Evolutionary conservation across 257 asterid species (phyloP).

Genomic region (Capsicum baccatum): DNA sequence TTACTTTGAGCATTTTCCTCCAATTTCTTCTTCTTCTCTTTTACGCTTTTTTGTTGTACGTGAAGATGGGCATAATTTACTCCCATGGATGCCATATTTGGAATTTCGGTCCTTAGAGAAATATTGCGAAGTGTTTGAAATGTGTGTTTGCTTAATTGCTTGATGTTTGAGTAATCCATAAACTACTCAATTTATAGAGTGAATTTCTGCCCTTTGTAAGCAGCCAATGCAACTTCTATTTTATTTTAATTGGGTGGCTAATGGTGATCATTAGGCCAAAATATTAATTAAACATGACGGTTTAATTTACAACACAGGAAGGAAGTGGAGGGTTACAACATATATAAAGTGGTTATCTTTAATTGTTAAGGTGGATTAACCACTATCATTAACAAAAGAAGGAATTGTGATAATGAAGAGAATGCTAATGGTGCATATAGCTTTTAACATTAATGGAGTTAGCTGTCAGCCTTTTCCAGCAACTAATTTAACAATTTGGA

Average conservation of each 20-base stretch:
- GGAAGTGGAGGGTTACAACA: neutral
- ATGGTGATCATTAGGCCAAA: neutral
- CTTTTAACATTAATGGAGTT: neutral
- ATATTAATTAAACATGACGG: neutral
- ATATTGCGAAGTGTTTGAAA: neutral
- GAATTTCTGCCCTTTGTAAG: neutral
- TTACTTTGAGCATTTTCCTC: slow-evolving; percentile 40
- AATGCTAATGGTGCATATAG: neutral
- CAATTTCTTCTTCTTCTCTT: slow-evolving; percentile 43
- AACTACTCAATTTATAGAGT: slow-evolving; percentile 45
- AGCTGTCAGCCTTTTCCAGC: neutral
- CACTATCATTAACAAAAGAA: neutral
- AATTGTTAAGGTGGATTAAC: slow-evolving; percentile 2
- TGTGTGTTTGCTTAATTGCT: slow-evolving; percentile 14
- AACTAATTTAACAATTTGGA: neutral
- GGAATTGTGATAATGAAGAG: neutral
- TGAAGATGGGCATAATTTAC: slow-evolving; percentile 50
- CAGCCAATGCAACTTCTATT: neutral
- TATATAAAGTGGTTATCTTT: neutral
- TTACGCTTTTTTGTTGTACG: slow-evolving; percentile 52
- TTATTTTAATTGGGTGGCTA: neutral
- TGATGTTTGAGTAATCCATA: neutral
- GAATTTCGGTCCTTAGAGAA: neutral
- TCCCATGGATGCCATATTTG: slow-evolving; percentile 55
- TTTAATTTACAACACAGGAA: neutral